Base-by-base conservation (phyloP, 2,329 filamentous ascomycete genomes). In the Verticillium klebahnii region DNA sequence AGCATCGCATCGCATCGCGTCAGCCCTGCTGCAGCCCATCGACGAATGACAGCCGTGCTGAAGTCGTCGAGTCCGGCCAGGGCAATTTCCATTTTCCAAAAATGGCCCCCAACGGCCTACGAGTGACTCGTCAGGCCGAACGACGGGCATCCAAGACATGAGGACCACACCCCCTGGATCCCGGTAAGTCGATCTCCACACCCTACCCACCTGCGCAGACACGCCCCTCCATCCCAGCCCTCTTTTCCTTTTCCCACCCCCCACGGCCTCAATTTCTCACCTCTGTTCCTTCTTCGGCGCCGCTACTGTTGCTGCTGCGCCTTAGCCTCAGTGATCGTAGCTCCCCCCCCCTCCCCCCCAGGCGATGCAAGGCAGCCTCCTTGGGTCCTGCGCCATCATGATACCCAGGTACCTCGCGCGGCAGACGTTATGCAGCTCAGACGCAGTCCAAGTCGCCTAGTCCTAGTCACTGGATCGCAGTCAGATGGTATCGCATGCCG, bases 161-260 rank as follows among this genome's bases (percentile, higher is more conserved):
- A 56, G 61, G 32, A 59, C 58, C 45, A 56, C 34, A 36, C 19
- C 45, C 19, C 19, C n/a, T 23, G 4, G 19, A 23, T 23, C 54
- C 36, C 19, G n/a, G 17, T 55, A 50, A 36, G 52, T 56, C 55
- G 45, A 50, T 54, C 52, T 31, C 37, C 50, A 63, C 60, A 54
- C 61, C 55, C 58, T 34, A 36, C 57, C 62, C 60, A 60, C 56
- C 58, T 39, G 32, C 60, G 56, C 56, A 32, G 29, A 31, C 34
- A 59, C 62, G 31, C 57, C 57, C 62, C 56, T 39, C 52, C 59
- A 63, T 58, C 59, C 67, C 67, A 68, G 68, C 68, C 67, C 67
- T 63, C 64, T 68, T 67, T 67, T 65, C 65, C 62, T 59, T 65
- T 67, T 62, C 64, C 66, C 64, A 62, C 63, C 12, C 63, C 59